Base-by-base conservation (phyloP, 2,329 filamentous ascomycete genomes). In the Monosporascus sp. region DNA sequence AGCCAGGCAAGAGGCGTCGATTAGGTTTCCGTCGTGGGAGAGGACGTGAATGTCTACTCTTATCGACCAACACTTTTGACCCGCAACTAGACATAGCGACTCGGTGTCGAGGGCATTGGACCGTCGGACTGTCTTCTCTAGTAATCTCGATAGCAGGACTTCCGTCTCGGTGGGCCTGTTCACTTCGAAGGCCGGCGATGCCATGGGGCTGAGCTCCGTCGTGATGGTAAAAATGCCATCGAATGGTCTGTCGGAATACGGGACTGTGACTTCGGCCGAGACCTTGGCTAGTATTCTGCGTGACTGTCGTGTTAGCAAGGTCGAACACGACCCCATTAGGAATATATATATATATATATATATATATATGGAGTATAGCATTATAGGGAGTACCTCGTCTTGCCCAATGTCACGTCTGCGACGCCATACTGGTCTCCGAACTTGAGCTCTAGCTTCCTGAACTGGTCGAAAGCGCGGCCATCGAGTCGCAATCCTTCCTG, bases 151-250 rank as follows among this genome's bases (percentile, higher is more conserved):
- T 27, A 97, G 83, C 43, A 96, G 81, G 3, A 92, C 80, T 73
- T 97, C 94, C 52, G 87, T 82, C 63, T 95, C 89, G 57, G 87
- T 92, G 47, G 88, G 88, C 51, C 90, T 83, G 70, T 89, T 90
- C 61, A 88, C 83, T 71, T 97, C 92, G 72, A 96, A 96, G 37
- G 89, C 86, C 15, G 94, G 91, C 47, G 90, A 91, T 27, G 89
- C 88, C 86, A 97, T 95, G 48, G 93, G 90, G 57, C 88, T 90
- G 63, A 99, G 83, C 70, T 97, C 94, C 52, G 92, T 89, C 51
- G 86, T 82, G 67, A 97, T 97, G 62, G 86, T 91, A 76, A 97
- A 97, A 70, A 96, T 82, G 69, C 94, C 94, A 69, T 97, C 94
- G 68, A 96, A 96, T 55, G 92, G 93, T 58, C 93, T 87, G 72